phyloP scores from a whole-genome alignment of 2,329 filamentous ascomycete species.

The Knufia fluminis region DNA sequence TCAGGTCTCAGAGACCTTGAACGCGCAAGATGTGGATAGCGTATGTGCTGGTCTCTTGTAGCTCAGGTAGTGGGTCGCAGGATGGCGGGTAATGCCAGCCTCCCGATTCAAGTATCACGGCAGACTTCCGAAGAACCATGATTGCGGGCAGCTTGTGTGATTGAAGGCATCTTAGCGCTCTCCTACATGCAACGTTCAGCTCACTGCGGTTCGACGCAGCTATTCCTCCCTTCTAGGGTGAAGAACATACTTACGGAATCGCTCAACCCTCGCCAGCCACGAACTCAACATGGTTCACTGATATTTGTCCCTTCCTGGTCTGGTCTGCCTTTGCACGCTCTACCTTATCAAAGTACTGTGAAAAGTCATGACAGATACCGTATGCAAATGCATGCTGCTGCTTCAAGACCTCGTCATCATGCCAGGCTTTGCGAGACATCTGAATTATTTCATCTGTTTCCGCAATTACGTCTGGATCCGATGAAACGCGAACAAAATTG shows the following conservation, averaged over 20 bases:
- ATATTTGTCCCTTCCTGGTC: background rate
- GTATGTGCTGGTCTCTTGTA: constrained; percentile 1
- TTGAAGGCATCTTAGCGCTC: too few relatives aligned
- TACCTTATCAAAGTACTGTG: background rate
- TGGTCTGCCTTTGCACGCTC: background rate
- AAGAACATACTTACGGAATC: too few relatives aligned
- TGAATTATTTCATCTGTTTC: constrained; percentile 32
- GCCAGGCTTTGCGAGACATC: constrained; percentile 25
- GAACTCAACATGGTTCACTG: background rate
- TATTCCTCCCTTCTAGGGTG: too few relatives aligned
- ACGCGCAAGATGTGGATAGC: constrained; percentile 24
- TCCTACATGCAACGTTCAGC: too few relatives aligned
- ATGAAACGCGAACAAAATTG: constrained; percentile 32
- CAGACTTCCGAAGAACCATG: too few relatives aligned
- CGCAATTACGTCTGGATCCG: constrained; percentile 29
- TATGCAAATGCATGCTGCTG: background rate
- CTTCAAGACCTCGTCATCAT: background rate
- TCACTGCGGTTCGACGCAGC: too few relatives aligned
- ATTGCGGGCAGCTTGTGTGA: too few relatives aligned
- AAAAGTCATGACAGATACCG: background rate
- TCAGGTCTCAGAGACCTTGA: constrained; percentile 20
- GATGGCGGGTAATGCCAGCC: too few relatives aligned
- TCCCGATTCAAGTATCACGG: too few relatives aligned
- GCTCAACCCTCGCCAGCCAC: background rate
- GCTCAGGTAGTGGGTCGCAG: too few relatives aligned